Evolutionary conservation across 805 yeast species (phyloP), one percentile per base, ranked within the genome.

Genomic region (Starmerella davenportii): DNA sequence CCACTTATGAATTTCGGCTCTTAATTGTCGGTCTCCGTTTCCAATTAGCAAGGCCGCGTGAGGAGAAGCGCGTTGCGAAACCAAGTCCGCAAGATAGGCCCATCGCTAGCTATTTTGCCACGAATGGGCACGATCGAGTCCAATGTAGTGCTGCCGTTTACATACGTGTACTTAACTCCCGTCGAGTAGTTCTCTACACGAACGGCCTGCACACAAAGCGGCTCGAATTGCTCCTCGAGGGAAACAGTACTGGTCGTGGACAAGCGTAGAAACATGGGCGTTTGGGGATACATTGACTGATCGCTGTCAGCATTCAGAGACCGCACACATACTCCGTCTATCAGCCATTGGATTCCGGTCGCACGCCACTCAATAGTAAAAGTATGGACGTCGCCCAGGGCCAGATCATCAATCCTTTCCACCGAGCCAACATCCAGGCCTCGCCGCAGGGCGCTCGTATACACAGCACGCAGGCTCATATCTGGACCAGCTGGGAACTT

Each of bases 281-380:
- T 63, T 60, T 84, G 93, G 32, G 95, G 95, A 57, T 70, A 85
- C 4, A 93, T 93, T 42, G 70, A 66, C 5, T 42, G 41, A 9
- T 32, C 17, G 15, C 70, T 53, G 18, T 74, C 62, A 40, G 70
- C 64, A 9, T 52, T 32, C 38, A 85, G 60, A 1, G 79, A 69
- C 63, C 95, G 72, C 8, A 80, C 72, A 1, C 65, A 63, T 5
- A 46, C 52, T 21, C 87, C 92, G 51, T 85, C 92, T 20, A 81
- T 49, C 41, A 68, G 70, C 84, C 92, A 85, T 7, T 68, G 63
- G 30, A 78, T 60, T 5, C 61, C 52, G 32, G 74, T 76, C 47
- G 70, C 60, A 2, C 76, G 72, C 95, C 95, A 84, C 48, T 82
- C 93, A 39, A 85, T 58, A 5, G 90, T 74, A 58, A 84, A 85